Percentiles rank a stretch among this genome's conserved stretches.
These are phyloP conservation scores for Epicoccum sorghinum DNA, from an alignment of 2,329 filamentous ascomycete genomes.

Conservation along the genomic window DNA sequence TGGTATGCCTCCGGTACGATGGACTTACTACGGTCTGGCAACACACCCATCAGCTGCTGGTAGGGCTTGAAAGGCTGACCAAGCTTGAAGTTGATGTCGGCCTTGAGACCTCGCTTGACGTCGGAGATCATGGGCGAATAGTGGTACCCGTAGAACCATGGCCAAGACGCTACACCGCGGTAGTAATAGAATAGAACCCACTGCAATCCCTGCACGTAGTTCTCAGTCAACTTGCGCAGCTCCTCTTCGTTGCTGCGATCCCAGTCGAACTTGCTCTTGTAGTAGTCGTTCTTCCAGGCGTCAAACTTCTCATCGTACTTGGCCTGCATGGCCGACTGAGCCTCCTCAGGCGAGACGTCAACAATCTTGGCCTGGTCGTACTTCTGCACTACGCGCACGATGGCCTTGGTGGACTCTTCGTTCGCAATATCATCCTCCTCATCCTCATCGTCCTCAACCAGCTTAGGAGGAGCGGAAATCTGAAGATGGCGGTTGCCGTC, in stretches of 20 bases:
- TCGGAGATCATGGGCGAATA: constrained; percentile 98
- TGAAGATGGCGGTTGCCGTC: constrained; percentile 70
- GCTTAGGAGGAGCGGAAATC: constrained; percentile 63
- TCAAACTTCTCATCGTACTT: constrained; percentile 91
- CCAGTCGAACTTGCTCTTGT: constrained; percentile 90
- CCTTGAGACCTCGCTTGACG: constrained; percentile 83
- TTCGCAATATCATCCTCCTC: constrained; percentile 73
- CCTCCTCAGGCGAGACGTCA: constrained; percentile 79
- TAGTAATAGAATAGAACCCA: constrained; percentile 99
- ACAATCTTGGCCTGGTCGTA: constrained; percentile 90
- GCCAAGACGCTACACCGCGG: constrained; percentile 94
- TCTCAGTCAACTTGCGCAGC: constrained; percentile 82
- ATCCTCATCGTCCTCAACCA: constrained; percentile 59
- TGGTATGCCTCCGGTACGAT: constrained; percentile 90
- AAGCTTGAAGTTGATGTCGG: constrained; percentile 88
- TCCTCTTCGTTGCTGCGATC: constrained; percentile 79
- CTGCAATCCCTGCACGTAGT: constrained; percentile 96
- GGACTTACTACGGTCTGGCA: constrained; percentile 95
- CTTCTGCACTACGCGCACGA: constrained; percentile 82
- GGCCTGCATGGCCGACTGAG: constrained; percentile 76
- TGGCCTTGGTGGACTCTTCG: constrained; percentile 82
- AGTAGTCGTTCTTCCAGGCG: constrained; percentile 94
- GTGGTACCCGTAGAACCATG: constrained; percentile 97
- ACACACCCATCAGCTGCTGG: constrained; percentile 96
- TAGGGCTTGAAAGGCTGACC: constrained; percentile 95